Conservation (phyloP, 306 rosid species). For the Spatholobus suberectus region DNA sequence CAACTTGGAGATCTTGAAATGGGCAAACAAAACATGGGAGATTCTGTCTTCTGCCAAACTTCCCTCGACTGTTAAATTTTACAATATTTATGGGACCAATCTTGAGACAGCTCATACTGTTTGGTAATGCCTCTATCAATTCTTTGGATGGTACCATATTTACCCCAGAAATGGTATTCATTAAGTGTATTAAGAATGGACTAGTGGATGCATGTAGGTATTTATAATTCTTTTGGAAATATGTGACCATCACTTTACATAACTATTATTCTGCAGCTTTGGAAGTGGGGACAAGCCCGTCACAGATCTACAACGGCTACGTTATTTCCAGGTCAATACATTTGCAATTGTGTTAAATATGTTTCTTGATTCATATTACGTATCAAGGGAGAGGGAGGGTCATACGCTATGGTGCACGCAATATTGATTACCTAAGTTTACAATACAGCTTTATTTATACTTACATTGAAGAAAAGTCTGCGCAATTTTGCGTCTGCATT, state of each 20-base stretch:
- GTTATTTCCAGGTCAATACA: conserved; percentile 62
- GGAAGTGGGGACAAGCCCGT: conserved; percentile 78
- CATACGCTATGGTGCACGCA: conserved; percentile 23
- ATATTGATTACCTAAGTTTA: conserved; percentile 19
- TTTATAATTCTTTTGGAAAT: conserved; percentile 35
- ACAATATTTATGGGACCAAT: conserved; percentile 83
- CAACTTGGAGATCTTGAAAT: conserved; percentile 77
- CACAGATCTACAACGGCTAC: conserved; percentile 69
- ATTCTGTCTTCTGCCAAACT: conserved; percentile 80
- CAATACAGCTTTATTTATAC: not conserved
- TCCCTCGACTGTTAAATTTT: conserved; percentile 85
- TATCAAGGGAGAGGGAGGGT: conserved; percentile 1
- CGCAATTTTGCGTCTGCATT: not conserved
- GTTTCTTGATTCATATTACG: conserved; percentile 11
- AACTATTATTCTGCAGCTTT: conserved; percentile 68
- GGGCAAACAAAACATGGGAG: conserved; percentile 84
- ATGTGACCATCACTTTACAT: conserved; percentile 28
- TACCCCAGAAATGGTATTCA: conserved; percentile 21
- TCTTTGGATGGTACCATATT: conserved; percentile 14
- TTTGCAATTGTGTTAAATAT: not conserved
- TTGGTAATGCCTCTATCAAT: conserved; percentile 72
- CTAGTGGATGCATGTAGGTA: conserved; percentile 13
- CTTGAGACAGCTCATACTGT: conserved; percentile 81
- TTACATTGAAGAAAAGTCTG: conserved; percentile 8
- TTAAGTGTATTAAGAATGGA: conserved; percentile 14